Evolutionary conservation across 176 grass and related monocot species (phyloP).

Genomic region (Chloris gayana): DNA sequence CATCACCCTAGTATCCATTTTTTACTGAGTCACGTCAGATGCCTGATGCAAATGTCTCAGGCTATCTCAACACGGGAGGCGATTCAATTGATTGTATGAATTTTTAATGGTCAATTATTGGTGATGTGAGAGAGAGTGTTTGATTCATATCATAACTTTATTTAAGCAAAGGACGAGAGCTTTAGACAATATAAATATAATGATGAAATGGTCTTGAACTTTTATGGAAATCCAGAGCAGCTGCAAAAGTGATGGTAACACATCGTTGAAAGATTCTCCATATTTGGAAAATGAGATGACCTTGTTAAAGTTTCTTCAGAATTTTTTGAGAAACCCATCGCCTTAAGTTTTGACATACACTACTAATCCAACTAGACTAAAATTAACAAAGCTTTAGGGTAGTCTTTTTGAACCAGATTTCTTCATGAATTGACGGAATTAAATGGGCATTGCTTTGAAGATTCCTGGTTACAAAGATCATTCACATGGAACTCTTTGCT

Average conservation of each 20-base stretch:
- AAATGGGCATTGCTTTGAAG: background rate
- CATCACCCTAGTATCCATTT: constrained; percentile 16
- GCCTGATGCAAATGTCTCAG: constrained; percentile 13
- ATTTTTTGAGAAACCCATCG: background rate
- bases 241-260: background rate
- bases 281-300: background rate
- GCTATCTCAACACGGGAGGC: background rate
- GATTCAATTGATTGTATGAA: constrained; percentile 10
- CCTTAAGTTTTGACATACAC: background rate
- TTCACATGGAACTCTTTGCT: background rate
- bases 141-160: constrained; percentile 11
- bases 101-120: constrained; percentile 40
- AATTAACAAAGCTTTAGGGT: background rate
- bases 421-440: background rate
- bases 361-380: background rate
- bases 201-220: constrained; percentile 21
- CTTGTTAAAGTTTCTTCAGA: background rate
- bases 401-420: background rate
- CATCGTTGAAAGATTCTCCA: constrained; percentile 18
- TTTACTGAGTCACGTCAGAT: background rate
- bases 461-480: background rate
- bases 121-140: constrained; percentile 32
- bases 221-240: background rate
- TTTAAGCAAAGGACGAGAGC: constrained; percentile 29
- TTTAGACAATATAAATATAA: constrained; percentile 35